Percentiles rank a stretch among this genome's conserved stretches.
phyloP scores from a whole-genome alignment of 2,329 filamentous ascomycete species.

The Endothia cerciana region DNA sequence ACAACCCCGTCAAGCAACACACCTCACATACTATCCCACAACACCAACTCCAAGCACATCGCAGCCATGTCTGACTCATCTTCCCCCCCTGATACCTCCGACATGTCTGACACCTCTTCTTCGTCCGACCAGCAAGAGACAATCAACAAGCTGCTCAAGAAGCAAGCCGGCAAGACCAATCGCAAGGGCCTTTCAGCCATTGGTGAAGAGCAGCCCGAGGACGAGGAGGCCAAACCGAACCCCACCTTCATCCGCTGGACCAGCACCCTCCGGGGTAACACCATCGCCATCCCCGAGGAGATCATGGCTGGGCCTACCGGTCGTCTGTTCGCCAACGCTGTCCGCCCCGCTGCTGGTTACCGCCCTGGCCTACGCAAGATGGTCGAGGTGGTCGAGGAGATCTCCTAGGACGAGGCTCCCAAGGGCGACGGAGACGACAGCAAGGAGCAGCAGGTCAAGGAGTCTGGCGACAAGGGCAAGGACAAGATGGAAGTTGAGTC shows the following conservation, averaged over 20 bases:
- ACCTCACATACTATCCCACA: background rate
- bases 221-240: constrained; percentile 46
- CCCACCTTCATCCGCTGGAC: constrained; percentile 72
- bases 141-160: constrained; percentile 87
- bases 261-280: constrained; percentile 66
- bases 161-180: constrained; percentile 78
- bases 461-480: background rate
- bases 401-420: constrained; percentile 41
- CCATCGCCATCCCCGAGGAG: constrained; percentile 68
- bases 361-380: constrained; percentile 48
- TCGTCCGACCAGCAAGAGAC: constrained; percentile 58
- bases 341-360: constrained; percentile 21
- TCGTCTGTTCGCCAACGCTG: constrained; percentile 52
- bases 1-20: background rate
- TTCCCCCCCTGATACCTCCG: constrained; percentile 7
- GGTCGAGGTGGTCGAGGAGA: constrained; percentile 62
- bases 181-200: constrained; percentile 51
- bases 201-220: constrained; percentile 49
- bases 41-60: background rate
- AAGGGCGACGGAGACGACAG: background rate
- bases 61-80: background rate
- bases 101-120: background rate
- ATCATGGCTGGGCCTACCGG: constrained; percentile 68
- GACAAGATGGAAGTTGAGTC: background rate
- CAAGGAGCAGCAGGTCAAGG: background rate